Base-by-base conservation (phyloP, 2,329 filamentous ascomycete genomes). In the Lachnellula cervina region DNA sequence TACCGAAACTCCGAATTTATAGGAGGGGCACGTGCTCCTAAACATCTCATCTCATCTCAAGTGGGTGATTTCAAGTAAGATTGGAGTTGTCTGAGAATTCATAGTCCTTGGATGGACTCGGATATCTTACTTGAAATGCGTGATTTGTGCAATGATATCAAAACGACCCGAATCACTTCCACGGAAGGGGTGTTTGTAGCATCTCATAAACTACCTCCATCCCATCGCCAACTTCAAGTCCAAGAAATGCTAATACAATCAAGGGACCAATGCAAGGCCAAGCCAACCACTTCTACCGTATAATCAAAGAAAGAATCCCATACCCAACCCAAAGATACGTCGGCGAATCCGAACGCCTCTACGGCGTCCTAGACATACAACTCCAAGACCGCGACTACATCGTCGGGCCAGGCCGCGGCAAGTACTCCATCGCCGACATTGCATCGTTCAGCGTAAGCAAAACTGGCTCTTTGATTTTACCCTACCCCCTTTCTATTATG, bases 221-320 rank as follows among this genome's bases (percentile, higher is more conserved):
- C 28, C 9, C 28, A 21, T 21, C 21, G 21, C 21, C 21, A 32
- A 11, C 28, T 9, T 32, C 28, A 32, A 32, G 28, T 11, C 28
- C 8, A 32, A 32, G 28, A 32, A 32, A 9, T 40, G 37, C 16
- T 40, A 28, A 44, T 21, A 49, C 2, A 8, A 38, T 13, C 86
- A 84, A n/a, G 87, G 87, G 87, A 0, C 87, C 88, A 2, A 81
- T 80, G 76, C 87, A 90, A 70, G 88, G 84, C 23, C 88, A 91
- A 69, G 84, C 86, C 56, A 86, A 88, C 70, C 87, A 92, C 73
- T 92, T 92, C 74, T 70, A 76, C 51, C 79, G 81, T 42, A 84
- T 86, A 64, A 81, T 86, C 4, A 82, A 84, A 43, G 85, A 89
- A 66, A 80, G 79, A 66, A 86, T 89, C 65, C 77, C 83, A 49